phyloP scores from a whole-genome alignment of 345 rosid species.

The Pistacia integerrima region DNA sequence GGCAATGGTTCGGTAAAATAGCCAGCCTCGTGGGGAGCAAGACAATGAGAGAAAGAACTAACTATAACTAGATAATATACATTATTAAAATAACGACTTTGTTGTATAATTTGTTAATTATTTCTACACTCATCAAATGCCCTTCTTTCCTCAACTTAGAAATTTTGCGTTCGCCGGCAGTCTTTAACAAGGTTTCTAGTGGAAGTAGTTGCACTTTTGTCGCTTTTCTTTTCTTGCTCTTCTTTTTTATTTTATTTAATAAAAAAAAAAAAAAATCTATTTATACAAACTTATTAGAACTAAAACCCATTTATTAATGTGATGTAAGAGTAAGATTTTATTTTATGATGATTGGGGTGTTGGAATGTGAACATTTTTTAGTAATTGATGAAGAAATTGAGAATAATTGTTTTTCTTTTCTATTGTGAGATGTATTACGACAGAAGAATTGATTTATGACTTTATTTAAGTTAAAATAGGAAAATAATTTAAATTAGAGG shows the following conservation, averaged over 20 bases:
- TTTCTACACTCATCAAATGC: slow-evolving; percentile 19
- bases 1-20: slow-evolving; percentile 27
- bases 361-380: too few relatives aligned
- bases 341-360: too few relatives aligned
- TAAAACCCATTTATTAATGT: too few relatives aligned
- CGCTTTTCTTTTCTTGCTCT: background rate
- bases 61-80: background rate
- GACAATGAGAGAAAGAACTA: slow-evolving; percentile 16
- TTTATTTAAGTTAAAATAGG: too few relatives aligned
- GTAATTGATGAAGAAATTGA: too few relatives aligned
- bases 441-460: too few relatives aligned
- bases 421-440: too few relatives aligned
- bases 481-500: too few relatives aligned
- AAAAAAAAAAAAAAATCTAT: too few relatives aligned
- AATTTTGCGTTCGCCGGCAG: background rate
- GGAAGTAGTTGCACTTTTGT: slow-evolving; percentile 17
- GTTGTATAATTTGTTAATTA: background rate
- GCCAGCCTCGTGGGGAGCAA: slow-evolving; percentile 29
- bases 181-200: slow-evolving; percentile 23
- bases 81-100: background rate
- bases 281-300: too few relatives aligned
- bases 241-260: background rate
- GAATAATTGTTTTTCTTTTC: too few relatives aligned
- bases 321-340: too few relatives aligned
- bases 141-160: slow-evolving; percentile 17